Percentiles rank a stretch among this genome's conserved stretches.
Evolutionary conservation across 768 basidiomycete species (phyloP).

Genomic region (Dioszegia hungarica): DNA sequence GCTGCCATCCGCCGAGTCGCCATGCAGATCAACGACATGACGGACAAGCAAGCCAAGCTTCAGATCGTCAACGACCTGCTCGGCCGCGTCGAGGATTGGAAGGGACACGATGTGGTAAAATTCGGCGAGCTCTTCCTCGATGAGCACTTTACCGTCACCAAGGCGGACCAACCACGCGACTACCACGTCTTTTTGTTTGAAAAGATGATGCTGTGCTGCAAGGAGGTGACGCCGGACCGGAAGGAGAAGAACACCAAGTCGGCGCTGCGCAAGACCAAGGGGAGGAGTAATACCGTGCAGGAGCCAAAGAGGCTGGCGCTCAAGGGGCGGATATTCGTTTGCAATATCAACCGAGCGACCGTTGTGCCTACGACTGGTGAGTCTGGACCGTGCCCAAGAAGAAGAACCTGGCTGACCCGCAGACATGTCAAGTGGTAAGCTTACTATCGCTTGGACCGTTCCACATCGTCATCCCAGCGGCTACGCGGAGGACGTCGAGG

Average conservation of each 20-base stretch:
- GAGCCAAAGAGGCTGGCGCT: conserved; percentile 76
- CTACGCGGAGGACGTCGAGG: conserved; percentile 51
- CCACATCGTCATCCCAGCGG: conserved; percentile 17
- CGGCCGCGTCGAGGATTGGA: conserved; percentile 93
- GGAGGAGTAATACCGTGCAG: conserved; percentile 58
- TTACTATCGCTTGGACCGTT: conserved; percentile 20
- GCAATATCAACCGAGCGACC: conserved; percentile 82
- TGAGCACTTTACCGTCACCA: conserved; percentile 92
- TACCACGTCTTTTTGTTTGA: conserved; percentile 99
- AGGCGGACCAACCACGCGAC: conserved; percentile 92
- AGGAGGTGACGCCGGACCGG: conserved; percentile 67
- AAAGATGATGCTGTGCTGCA: conserved; percentile 98
- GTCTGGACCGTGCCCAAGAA: conserved; percentile 7
- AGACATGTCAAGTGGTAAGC: conserved; percentile 16
- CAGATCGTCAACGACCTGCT: conserved; percentile 82
- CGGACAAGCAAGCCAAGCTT: conserved; percentile 79
- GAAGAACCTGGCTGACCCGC: background rate
- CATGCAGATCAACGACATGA: conserved; percentile 94
- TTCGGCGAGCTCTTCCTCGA: conserved; percentile 92
- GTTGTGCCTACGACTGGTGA: conserved; percentile 63
- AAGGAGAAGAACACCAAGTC: conserved; percentile 68
- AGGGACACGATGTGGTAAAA: conserved; percentile 89
- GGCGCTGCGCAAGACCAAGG: conserved; percentile 70
- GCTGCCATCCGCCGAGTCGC: conserved; percentile 87
- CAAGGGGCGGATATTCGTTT: conserved; percentile 94